A percentile compares a stretch with the other conserved stretches of the same genome.
Evolutionary conservation across 73 alveolate species (phyloP).

Genomic region (Halteria grandinella): DNA sequence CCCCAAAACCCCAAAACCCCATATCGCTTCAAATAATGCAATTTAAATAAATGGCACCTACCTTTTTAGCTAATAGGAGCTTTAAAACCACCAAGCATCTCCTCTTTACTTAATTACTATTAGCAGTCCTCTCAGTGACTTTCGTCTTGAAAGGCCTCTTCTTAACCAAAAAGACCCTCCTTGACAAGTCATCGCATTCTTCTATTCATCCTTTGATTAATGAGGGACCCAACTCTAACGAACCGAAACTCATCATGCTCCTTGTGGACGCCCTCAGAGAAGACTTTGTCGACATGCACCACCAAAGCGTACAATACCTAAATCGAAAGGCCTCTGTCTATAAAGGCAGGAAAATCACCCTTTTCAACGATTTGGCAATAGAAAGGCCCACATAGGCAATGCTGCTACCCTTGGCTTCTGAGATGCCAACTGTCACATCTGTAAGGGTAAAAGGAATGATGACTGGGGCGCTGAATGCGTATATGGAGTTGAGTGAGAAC

Average conservation of each 20-base stretch:
- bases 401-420: conserved; percentile 47
- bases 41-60: neutral
- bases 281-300: conserved; percentile 54
- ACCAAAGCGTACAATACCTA: neutral
- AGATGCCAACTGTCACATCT: conserved; percentile 80
- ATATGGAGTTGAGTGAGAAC: conserved; percentile 70
- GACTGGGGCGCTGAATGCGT: conserved; percentile 76
- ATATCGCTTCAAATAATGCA: too few relatives aligned
- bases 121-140: neutral
- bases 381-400: conserved; percentile 55
- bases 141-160: neutral
- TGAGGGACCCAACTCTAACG: too few relatives aligned
- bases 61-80: too few relatives aligned
- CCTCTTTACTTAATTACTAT: too few relatives aligned
- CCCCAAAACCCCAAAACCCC: conserved; percentile 1
- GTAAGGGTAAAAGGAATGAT: conserved; percentile 69
- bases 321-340: conserved; percentile 1
- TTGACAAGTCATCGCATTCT: neutral
- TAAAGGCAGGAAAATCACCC: conserved; percentile 9
- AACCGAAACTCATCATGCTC: conserved; percentile 16
- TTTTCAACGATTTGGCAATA: conserved; percentile 34
- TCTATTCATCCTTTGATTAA: neutral
- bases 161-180: neutral
- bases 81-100: too few relatives aligned
- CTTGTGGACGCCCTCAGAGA: conserved; percentile 63